Conservation (phyloP, 768 basidiomycete genomes). For the Serendipita indica region DNA sequence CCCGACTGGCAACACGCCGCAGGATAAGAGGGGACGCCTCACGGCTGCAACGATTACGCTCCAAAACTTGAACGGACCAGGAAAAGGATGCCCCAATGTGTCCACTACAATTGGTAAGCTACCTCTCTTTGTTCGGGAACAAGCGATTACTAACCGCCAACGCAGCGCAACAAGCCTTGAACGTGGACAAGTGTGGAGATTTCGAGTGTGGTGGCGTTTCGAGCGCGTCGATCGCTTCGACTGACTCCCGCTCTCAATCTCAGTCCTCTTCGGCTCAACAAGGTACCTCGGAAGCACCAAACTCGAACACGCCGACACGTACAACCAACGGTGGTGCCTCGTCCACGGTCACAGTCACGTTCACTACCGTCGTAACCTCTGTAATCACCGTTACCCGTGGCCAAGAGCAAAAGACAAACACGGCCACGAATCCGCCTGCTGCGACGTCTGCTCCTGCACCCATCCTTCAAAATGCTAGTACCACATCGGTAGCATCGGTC, state of each 20-base stretch:
- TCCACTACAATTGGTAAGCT: conserved; percentile 47
- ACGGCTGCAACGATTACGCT: conserved; percentile 46
- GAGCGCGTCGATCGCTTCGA: too few species aligned
- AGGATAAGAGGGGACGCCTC: conserved; percentile 40
- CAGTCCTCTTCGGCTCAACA: neutral
- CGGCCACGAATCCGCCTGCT: too few species aligned
- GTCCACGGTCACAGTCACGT: neutral
- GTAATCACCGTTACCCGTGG: conserved; percentile 4
- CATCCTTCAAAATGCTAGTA: too few species aligned
- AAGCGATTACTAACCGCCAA: too few species aligned
- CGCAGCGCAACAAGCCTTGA: conserved; percentile 26
- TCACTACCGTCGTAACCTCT: neutral
- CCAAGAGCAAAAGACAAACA: too few species aligned
- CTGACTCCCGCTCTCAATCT: too few species aligned
- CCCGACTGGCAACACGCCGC: conserved; percentile 42
- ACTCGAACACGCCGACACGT: neutral
- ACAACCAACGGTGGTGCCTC: neutral
- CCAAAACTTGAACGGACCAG: conserved; percentile 56
- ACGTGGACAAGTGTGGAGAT: neutral
- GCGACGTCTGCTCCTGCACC: too few species aligned
- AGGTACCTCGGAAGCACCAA: neutral
- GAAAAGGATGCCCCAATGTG: conserved; percentile 49
- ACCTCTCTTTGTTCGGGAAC: too few species aligned
- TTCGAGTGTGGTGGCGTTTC: neutral
- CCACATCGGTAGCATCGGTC: too few species aligned